These are phyloP conservation scores for Trichophyton mentagrophytes DNA, from an alignment of 2,329 filamentous ascomycete species.

Conservation along the genomic window DNA sequence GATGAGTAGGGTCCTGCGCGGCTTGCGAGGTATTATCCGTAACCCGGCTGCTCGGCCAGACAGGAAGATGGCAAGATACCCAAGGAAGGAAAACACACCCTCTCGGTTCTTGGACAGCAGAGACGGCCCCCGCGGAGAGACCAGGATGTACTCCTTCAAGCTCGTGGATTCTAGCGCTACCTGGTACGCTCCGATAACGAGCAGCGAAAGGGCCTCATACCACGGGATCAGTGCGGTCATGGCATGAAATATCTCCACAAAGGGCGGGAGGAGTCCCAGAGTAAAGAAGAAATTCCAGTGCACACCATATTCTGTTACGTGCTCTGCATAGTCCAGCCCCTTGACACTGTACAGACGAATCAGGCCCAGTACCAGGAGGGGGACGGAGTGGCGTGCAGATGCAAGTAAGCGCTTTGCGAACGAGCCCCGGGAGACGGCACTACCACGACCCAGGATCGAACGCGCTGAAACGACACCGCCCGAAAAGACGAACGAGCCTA, in stretches of 20 bases:
- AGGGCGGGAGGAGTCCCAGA: conserved; percentile 73
- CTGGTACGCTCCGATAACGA: conserved; percentile 60
- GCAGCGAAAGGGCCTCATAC: conserved; percentile 60
- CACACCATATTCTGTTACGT: conserved; percentile 93
- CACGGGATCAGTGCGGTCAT: conserved; percentile 58
- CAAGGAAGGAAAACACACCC: conserved; percentile 86
- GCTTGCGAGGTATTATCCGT: conserved; percentile 55
- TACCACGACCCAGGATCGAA: conserved; percentile 53
- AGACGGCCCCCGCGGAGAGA: conserved; percentile 59
- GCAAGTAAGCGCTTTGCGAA: conserved; percentile 47
- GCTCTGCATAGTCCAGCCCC: conserved; percentile 87
- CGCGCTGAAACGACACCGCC: conserved; percentile 82
- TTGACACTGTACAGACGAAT: conserved; percentile 81
- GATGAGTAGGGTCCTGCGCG: conserved; percentile 46
- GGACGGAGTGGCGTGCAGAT: conserved; percentile 68
- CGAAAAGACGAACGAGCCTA: conserved; percentile 94
- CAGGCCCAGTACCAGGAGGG: conserved; percentile 66
- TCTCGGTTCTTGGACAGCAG: conserved; percentile 84
- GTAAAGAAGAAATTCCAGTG: conserved; percentile 99
- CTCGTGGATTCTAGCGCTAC: conserved; percentile 58
- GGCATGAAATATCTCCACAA: conserved; percentile 70
- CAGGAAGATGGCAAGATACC: conserved; percentile 90
- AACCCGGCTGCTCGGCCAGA: conserved; percentile 75
- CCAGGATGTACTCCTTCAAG: conserved; percentile 72
- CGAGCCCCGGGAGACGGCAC: conserved; percentile 28